Base-by-base conservation (phyloP, 2,329 filamentous ascomycete genomes). In the Penicillium sp. region DNA sequence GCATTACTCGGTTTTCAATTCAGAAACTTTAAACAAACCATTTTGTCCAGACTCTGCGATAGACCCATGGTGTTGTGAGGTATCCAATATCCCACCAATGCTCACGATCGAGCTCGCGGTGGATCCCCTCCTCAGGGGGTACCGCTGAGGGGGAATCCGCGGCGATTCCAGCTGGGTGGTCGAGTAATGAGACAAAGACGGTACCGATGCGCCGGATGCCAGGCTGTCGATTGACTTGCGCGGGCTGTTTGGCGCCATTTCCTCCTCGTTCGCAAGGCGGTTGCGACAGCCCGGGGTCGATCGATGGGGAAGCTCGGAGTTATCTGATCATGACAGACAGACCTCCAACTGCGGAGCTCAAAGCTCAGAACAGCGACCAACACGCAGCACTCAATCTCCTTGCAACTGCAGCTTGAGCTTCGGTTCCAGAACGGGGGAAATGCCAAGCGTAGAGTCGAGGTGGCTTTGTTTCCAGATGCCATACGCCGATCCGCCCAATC, bases 71-170 rank as follows among this genome's bases (percentile, higher is more conserved):
- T 75, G 64, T 64, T 75, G 54, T 59, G 80, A 78, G 7, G 79
- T 81, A 60, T 95, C 88, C 45, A 94, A 71, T 23, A 80, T 77
- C n/a, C 88, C 88, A 46, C 89, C 89, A 61, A 94, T 81, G 20
- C 90, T 96, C 60, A 84, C 81, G 54, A 91, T 80, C 15, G 91
- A 96, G 72, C 89, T 94, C 30, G 90, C 84, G 17, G 83, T 86
- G 39, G 93, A 97, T 47, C 81, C 86, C 65, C 89, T 79, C 60
- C 90, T 67, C 49, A 65, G 59, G 46, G 61, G 60, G 50, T 56
- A 57, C 38, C 64, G 55, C 26, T 66, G 62, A 30, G 63, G 53
- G 34, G 60, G 54, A 7, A 57, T 48, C 10, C 62, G 62, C 25
- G 61, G 60, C 15, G 60, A 66, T 33, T 69, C 66, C 31, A 66